Conservation (phyloP, 208 protist genomes). For the Phytomonas francai region DNA sequence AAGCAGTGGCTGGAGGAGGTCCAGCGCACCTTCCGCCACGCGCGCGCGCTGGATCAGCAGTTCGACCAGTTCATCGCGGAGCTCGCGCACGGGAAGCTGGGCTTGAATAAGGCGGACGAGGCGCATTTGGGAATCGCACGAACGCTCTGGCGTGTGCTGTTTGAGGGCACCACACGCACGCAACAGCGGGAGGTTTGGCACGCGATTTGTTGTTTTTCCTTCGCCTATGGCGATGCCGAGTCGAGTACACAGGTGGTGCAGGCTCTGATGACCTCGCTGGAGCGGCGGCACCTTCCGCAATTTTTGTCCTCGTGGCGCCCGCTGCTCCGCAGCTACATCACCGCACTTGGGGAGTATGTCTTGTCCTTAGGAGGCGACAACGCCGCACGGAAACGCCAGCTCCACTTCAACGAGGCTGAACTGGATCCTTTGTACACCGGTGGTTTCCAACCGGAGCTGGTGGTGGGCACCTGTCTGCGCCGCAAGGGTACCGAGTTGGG, state of each 20-base stretch:
- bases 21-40: slow-evolving; percentile 44
- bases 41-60: slow-evolving; percentile 34
- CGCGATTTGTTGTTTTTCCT: slow-evolving; percentile 65
- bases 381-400: slow-evolving; percentile 33
- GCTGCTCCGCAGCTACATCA: slow-evolving; percentile 30
- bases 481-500: slow-evolving; percentile 29
- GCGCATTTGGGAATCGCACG: slow-evolving; percentile 32
- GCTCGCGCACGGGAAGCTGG: slow-evolving; percentile 54
- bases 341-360: slow-evolving; percentile 18
- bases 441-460: slow-evolving; percentile 41
- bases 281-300: slow-evolving; percentile 12
- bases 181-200: slow-evolving; percentile 66
- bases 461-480: slow-evolving; percentile 28
- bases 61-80: slow-evolving; percentile 45
- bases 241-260: slow-evolving; percentile 15
- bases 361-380: neutral
- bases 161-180: slow-evolving; percentile 21
- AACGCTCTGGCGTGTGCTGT: slow-evolving; percentile 40
- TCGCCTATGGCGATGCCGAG: slow-evolving; percentile 27
- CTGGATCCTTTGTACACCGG: slow-evolving; percentile 38
- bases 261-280: slow-evolving; percentile 17
- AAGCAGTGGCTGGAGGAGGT: slow-evolving; percentile 38
- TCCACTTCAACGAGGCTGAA: slow-evolving; percentile 56
- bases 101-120: slow-evolving; percentile 28
- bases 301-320: slow-evolving; percentile 15